Conservation (phyloP, 2,329 filamentous ascomycete species). For the Fusarium compactum region DNA sequence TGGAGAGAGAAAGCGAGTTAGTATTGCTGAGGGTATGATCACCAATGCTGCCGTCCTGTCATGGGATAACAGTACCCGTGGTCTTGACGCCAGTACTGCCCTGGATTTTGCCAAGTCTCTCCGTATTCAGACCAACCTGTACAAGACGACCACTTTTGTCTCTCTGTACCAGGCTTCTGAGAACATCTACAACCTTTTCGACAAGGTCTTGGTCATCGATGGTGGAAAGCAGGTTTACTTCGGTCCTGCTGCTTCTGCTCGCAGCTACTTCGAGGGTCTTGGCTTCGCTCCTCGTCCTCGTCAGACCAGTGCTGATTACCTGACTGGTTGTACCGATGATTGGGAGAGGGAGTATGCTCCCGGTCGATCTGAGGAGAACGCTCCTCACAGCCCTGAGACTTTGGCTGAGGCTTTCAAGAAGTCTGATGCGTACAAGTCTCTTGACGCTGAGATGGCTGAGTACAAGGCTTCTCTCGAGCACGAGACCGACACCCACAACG, state of each 20-base stretch:
- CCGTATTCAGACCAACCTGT: slow-evolving; percentile 84
- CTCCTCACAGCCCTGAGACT: slow-evolving; percentile 75
- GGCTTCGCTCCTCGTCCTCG: slow-evolving; percentile 80
- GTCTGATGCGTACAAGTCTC: slow-evolving; percentile 67
- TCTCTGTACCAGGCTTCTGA: slow-evolving; percentile 89
- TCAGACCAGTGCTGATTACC: slow-evolving; percentile 84
- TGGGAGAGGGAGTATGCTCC: slow-evolving; percentile 82
- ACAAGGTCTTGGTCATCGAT: slow-evolving; percentile 87
- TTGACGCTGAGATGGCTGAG: slow-evolving; percentile 74
- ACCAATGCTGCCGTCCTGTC: slow-evolving; percentile 77
- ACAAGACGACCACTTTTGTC: slow-evolving; percentile 86
- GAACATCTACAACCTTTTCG: slow-evolving; percentile 82
- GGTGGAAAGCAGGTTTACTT: slow-evolving; percentile 81
- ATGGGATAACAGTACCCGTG: slow-evolving; percentile 81
- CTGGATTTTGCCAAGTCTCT: slow-evolving; percentile 77
- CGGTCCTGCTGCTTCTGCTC: slow-evolving; percentile 74
- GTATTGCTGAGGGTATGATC: slow-evolving; percentile 85
- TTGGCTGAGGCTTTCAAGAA: slow-evolving; percentile 77
- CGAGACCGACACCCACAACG: slow-evolving; percentile 76
- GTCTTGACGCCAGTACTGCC: slow-evolving; percentile 75
- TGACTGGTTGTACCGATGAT: slow-evolving; percentile 86
- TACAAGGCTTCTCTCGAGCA: slow-evolving; percentile 75
- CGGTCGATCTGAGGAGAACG: slow-evolving; percentile 73
- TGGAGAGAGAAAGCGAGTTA: slow-evolving; percentile 77
- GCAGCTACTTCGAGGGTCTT: slow-evolving; percentile 80